Evolutionary conservation across 1,284 basidiomycete species (phyloP), one percentile per base, ranked within the genome.

Genomic region (Microbotryum lychnidis-dioicae): DNA sequence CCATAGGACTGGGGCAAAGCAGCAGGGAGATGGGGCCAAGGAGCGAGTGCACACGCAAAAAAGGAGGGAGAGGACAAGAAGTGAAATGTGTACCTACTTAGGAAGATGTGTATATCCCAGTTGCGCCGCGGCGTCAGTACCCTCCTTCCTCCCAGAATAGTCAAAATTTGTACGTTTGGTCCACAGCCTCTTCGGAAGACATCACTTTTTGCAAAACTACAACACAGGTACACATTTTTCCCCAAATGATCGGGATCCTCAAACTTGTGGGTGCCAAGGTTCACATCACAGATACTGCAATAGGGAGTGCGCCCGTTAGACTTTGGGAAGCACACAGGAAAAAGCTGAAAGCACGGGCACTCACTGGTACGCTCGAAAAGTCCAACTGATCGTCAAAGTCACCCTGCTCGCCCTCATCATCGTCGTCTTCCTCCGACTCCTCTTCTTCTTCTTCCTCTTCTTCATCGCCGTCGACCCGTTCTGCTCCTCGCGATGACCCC

Each of bases 1-100:
- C 70, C 73, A 54, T 77, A 80, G 50, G 78, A 80, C 62, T 81
- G 80, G 80, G 80, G 79, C 0, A 70, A 73, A 53, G 76, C 75
- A 45, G 77, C 77, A 0, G 79, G 79, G 0, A 60, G 69, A 42
- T 80, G 79, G 79, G 79, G 79, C 0, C 68, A 74, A 57, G 79
- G 79, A 0, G 73, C 75, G 3, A 71, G 70, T 53, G 74, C 70
- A 9, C 63, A 56, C 23, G 56, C 61, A 20, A 25, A 50, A 14
- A 37, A n/a, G 23, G 42, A 50, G 27, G n/a, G 56, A 51, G 29
- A 18, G 21, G 37, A 48, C 7, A 33, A 47, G 56, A 20, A 50
- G 42, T 23, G 18, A 57, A 18, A 42, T 57, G 56, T 44, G 3
- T 27, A 29, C 25, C 12, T 4, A 29, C 20, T 12, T 47, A 3